Conservation (phyloP, 805 yeast species). For the Candida nonsorbophila region DNA sequence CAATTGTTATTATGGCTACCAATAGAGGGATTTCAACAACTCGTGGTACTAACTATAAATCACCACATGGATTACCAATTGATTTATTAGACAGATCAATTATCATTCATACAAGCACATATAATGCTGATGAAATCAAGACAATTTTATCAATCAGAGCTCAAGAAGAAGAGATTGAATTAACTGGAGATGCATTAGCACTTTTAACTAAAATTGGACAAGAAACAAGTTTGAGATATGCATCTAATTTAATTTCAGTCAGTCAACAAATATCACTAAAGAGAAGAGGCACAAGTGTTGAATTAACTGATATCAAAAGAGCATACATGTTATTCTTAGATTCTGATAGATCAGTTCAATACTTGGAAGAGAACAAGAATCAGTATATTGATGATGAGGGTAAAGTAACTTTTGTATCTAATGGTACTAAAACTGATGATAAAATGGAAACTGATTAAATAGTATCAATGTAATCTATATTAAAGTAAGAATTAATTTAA, state of each 20-base stretch:
- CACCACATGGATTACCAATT: slow-evolving; percentile 97
- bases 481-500: background rate
- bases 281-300: slow-evolving; percentile 68
- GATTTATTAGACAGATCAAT: slow-evolving; percentile 92
- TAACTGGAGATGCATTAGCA: slow-evolving; percentile 76
- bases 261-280: slow-evolving; percentile 81
- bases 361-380: slow-evolving; percentile 60
- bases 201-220: slow-evolving; percentile 84
- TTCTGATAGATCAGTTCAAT: slow-evolving; percentile 82
- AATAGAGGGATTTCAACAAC: slow-evolving; percentile 93
- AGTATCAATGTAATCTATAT: slow-evolving; percentile 1
- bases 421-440: slow-evolving; percentile 12
- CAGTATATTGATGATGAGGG: slow-evolving; percentile 81
- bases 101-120: slow-evolving; percentile 80
- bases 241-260: slow-evolving; percentile 85
- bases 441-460: slow-evolving; percentile 34
- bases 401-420: slow-evolving; percentile 49
- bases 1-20: slow-evolving; percentile 97
- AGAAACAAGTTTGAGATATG: slow-evolving; percentile 89
- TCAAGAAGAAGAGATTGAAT: slow-evolving; percentile 87
- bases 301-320: slow-evolving; percentile 78
- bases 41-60: slow-evolving; percentile 86
- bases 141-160: slow-evolving; percentile 86
- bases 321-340: slow-evolving; percentile 85
- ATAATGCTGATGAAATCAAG: slow-evolving; percentile 77